A percentile compares a stretch with the other conserved stretches of the same genome.
Conservation (phyloP, 2,329 filamentous ascomycete genomes). For the Colletotrichum aenigma region DNA sequence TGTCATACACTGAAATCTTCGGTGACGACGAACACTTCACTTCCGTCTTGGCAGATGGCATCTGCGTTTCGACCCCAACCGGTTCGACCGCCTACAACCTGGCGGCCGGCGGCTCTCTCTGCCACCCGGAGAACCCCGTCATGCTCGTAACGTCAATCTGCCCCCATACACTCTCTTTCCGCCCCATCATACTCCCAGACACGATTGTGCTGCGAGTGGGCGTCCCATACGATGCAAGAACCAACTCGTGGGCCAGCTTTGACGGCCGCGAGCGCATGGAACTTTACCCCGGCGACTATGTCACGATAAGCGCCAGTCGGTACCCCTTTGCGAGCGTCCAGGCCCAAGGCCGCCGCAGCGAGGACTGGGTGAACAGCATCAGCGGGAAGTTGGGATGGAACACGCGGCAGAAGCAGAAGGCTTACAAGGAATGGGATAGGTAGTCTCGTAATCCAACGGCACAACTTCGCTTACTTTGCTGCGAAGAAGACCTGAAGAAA, state of each 20-base stretch:
- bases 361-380: slow-evolving; percentile 85
- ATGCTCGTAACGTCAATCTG: slow-evolving; percentile 95
- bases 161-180: slow-evolving; percentile 91
- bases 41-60: slow-evolving; percentile 88
- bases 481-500: not conserved
- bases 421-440: slow-evolving; percentile 52
- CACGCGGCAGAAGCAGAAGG: slow-evolving; percentile 77
- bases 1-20: slow-evolving; percentile 92
- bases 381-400: slow-evolving; percentile 83
- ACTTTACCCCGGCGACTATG: slow-evolving; percentile 78
- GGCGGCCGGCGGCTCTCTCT: slow-evolving; percentile 91
- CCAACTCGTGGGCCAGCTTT: slow-evolving; percentile 95
- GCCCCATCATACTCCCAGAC: slow-evolving; percentile 95
- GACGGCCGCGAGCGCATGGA: slow-evolving; percentile 91
- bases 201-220: slow-evolving; percentile 92
- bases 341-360: slow-evolving; percentile 69
- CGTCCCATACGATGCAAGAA: slow-evolving; percentile 91
- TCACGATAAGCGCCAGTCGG: slow-evolving; percentile 80
- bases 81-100: slow-evolving; percentile 89
- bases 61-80: slow-evolving; percentile 93
- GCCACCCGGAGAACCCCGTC: slow-evolving; percentile 94
- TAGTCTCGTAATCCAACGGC: not conserved
- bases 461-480: not conserved
- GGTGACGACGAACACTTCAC: slow-evolving; percentile 96
- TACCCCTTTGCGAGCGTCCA: slow-evolving; percentile 83